phyloP scores from a whole-genome alignment of 2,329 filamentous ascomycete species.

The Ophiostoma angusticollis region DNA sequence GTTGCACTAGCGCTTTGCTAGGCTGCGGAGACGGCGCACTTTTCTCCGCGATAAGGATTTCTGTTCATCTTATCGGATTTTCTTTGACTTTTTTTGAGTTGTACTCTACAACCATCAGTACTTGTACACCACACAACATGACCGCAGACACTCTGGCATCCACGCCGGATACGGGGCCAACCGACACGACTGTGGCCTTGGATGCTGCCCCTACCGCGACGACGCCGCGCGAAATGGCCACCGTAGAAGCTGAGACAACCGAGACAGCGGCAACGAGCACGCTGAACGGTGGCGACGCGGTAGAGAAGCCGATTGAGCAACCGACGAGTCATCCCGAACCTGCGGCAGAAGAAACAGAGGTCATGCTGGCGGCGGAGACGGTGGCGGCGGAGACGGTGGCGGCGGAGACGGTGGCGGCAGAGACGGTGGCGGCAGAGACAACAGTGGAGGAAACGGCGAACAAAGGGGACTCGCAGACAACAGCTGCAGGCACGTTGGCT shows the following conservation, averaged over 20 bases:
- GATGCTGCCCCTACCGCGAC: no score
- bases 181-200: no score
- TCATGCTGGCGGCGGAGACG: neutral
- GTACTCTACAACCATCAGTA: no score
- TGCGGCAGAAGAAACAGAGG: neutral
- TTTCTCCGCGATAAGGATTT: conserved; percentile 13
- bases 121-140: no score
- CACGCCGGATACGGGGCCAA: no score
- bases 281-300: conserved; percentile 5
- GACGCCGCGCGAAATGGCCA: neutral
- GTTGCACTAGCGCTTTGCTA: neutral
- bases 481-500: no score
- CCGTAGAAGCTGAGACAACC: neutral
- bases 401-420: neutral
- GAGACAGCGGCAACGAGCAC: neutral
- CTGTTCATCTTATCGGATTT: conserved; percentile 10
- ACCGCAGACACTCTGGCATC: no score
- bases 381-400: neutral
- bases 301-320: no score
- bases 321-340: no score
- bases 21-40: neutral
- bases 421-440: neutral
- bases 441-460: neutral
- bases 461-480: conserved; percentile 3
- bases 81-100: conserved; percentile 4